Evolutionary conservation across 2,329 filamentous ascomycete species (phyloP).

Genomic region (Fusarium duplospermum): DNA sequence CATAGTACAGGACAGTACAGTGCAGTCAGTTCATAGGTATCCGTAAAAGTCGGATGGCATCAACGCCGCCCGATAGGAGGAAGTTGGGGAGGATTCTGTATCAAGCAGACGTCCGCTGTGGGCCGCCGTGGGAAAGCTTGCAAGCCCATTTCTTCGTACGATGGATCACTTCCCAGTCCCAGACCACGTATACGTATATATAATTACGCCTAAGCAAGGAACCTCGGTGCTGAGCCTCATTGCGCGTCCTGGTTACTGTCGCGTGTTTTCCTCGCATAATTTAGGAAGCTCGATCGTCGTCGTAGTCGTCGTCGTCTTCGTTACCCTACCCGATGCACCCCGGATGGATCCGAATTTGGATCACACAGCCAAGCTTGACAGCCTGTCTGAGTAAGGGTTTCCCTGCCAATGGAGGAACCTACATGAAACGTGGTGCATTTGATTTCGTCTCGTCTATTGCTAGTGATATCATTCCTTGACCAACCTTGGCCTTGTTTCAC

Average conservation of each 20-base stretch:
- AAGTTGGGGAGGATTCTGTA: neutral
- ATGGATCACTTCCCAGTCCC: neutral
- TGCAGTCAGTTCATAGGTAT: neutral
- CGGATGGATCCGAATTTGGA: constrained; percentile 19
- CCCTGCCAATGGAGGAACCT: constrained; percentile 18
- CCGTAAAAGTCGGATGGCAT: neutral
- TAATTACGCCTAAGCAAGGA: neutral
- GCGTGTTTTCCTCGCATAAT: constrained; percentile 3
- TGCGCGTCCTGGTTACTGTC: neutral
- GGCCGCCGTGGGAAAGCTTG: neutral
- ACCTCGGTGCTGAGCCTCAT: constrained; percentile 5
- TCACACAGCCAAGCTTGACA: constrained; percentile 22
- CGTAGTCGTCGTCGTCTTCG: neutral
- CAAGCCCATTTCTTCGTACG: neutral
- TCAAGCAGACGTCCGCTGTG: neutral
- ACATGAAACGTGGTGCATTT: constrained; percentile 30
- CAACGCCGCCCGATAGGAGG: neutral
- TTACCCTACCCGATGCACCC: constrained; percentile 7
- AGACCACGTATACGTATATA: neutral
- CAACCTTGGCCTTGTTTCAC: constrained; percentile 18
- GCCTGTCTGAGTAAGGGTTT: constrained; percentile 16
- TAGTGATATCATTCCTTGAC: constrained; percentile 23
- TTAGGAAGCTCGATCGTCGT: neutral
- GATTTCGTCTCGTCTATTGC: constrained; percentile 26
- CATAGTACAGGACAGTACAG: neutral